Percentiles rank a stretch among this genome's conserved stretches.
These are phyloP conservation scores for Phialophora chinensis DNA, from an alignment of 2,329 filamentous ascomycete genomes.

Conservation along the genomic window DNA sequence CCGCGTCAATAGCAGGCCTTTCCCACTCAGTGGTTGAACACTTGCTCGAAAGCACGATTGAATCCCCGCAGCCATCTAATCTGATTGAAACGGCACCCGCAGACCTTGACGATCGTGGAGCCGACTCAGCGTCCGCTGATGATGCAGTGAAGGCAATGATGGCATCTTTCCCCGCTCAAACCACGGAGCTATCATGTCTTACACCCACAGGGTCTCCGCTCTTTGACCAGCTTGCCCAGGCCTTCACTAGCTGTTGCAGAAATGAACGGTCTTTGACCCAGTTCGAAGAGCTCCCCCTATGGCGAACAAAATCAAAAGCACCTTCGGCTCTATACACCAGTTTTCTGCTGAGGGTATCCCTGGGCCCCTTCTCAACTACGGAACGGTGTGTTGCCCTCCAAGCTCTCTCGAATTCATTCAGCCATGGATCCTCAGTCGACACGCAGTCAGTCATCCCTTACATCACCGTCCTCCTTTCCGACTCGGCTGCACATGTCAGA, in stretches of 20 bases:
- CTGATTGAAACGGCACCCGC: constrained; percentile 60
- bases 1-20: constrained; percentile 70
- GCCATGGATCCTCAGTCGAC: constrained; percentile 66
- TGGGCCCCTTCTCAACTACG: constrained; percentile 35
- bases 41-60: constrained; percentile 73
- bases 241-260: constrained; percentile 46
- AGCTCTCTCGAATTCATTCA: constrained; percentile 50
- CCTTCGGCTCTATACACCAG: constrained; percentile 27
- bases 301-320: constrained; percentile 37
- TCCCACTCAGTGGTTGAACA: constrained; percentile 78
- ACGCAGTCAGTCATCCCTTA: constrained; percentile 86
- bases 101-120: constrained; percentile 47
- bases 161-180: constrained; percentile 42
- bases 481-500: constrained; percentile 76
- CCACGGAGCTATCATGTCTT: constrained; percentile 49
- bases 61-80: constrained; percentile 58
- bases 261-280: constrained; percentile 43
- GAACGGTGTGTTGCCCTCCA: constrained; percentile 47
- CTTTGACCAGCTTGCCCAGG: constrained; percentile 48
- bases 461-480: constrained; percentile 73
- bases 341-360: constrained; percentile 37
- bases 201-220: constrained; percentile 42
- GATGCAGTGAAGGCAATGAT: constrained; percentile 43
- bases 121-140: constrained; percentile 41
- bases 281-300: constrained; percentile 49